Evolutionary conservation across 208 protist species (phyloP), one percentile per base, ranked within the genome.

Genomic region (Acanthamoeba healyi): DNA sequence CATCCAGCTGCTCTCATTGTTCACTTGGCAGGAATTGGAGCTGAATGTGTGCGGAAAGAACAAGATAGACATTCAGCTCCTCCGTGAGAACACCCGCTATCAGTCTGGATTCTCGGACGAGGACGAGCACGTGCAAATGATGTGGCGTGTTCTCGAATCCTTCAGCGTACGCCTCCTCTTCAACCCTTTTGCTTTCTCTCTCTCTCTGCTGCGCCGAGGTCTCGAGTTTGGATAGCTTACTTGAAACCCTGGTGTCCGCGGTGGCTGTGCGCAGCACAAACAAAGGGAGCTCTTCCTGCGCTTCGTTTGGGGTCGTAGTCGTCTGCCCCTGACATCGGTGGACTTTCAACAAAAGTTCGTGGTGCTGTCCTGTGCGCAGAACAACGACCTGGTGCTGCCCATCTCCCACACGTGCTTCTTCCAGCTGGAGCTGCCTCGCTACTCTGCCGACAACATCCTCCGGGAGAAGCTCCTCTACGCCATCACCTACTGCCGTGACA

Each of bases 341-440:
- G 92, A 94, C 79, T 94, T 94, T 32, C 34, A 38, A 72, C 92
- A 94, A 46, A 58, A 94, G 92, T 88, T 94, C n/a, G 92, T 72
- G 19, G n/a, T 94, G 10, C 84, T 91, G 17, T 91, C 84, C 26
- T 86, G 77, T n/a, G 36, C 36, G 22, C n/a, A 58, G 34, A 67
- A 65, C 72, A 46, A 38, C 12, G 92, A 94, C 77, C 2, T 32
- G 19, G 40, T 61, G 17, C 58, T 89, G 49, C 67, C 81, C 19
- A 36, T 97, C 34, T 88, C 96, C 22, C 93, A 97, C 86, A 97
- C 96, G 4, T 97, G 96, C 88, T 97, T 97, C 93, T 96, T 95
- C 93, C 40, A 94, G 40, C 56, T 97, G 3, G 94, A 95, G 93
- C 74, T 97, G 2, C 96, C 96, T 19, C 32, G 49, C 22, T 97